Base-by-base conservation (phyloP, 352 stramenopile species). In the Pythium pectinolyticum region DNA sequence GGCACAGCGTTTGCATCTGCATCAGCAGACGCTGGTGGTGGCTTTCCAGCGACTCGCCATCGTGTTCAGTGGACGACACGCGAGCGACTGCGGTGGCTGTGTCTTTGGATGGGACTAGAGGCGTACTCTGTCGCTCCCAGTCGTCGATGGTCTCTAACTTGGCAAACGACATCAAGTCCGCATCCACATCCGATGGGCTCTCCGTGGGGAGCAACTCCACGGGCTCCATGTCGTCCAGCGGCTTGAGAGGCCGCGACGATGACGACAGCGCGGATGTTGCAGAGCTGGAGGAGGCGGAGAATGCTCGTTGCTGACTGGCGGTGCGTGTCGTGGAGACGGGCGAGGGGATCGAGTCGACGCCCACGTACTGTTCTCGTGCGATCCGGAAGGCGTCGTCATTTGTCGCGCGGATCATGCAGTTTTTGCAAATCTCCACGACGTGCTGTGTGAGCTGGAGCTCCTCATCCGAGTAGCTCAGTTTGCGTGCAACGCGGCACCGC, bases 361-460 rank as follows among this genome's bases (percentile, higher is more conserved):
- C 37, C 12, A 41, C 58, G 48, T 65, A 65, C 27, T 65, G 58
- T 19, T 58, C 37, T 10, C 28, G 17, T 17, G 58, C 58, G 25
- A 57, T 57, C 37, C n/a, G 10, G 8, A 54, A 43, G 19, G 39
- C 48, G 39, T 65, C 58, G 11, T 52, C 58, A 37, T 27, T 48
- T 2, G 48, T 37, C 15, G 54, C 58, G 17, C 45, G 37, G 2
- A 45, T 49, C 8, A 65, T 39, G 30, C 58, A 65, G 48, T 32
- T 53, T 39, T 51, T 65, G 31, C 58, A 65, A 12, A 65, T 41
- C 35, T 59, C 48, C 47, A 65, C 58, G 1, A 65, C 24, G 7
- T 49, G 58, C 22, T 58, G 48, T 1, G 37, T 19, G 28, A 65
- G 28, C 14, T 52, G n/a, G 19, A 65, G 47, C 12, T 45, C 1